A percentile compares a stretch with the other conserved stretches of the same genome.
These are phyloP conservation scores for Cystobasidium slooffiae DNA, from an alignment of 1,284 basidiomycete genomes.

Conservation along the genomic window DNA sequence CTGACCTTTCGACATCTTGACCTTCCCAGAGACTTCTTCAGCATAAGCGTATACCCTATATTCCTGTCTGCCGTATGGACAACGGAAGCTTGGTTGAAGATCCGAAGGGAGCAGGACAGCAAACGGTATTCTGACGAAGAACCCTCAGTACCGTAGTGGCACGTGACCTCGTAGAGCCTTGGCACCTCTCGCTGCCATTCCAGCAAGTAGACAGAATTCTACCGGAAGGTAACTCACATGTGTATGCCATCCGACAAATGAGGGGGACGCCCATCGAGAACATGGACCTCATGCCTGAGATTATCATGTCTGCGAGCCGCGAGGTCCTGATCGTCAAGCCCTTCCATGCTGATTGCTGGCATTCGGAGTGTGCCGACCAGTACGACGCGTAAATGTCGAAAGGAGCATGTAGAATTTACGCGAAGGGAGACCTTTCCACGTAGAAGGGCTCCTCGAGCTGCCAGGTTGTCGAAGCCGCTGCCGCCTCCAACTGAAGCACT, in stretches of 20 bases:
- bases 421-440: neutral
- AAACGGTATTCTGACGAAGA: neutral
- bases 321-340: neutral
- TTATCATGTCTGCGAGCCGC: conserved; percentile 3
- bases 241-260: neutral
- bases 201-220: too few species aligned
- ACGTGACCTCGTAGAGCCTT: too few species aligned
- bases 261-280: neutral
- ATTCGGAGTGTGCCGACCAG: neutral
- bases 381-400: conserved; percentile 1
- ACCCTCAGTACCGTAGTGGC: too few species aligned
- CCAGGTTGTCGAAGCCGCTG: neutral
- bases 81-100: conserved; percentile 11
- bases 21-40: neutral
- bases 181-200: too few species aligned
- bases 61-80: conserved; percentile 2
- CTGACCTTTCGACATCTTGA: neutral
- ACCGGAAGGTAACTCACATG: neutral
- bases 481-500: neutral
- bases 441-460: neutral
- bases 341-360: neutral
- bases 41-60: neutral
- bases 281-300: conserved; percentile 2
- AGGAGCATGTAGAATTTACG: neutral
- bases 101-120: conserved; percentile 6